phyloP scores from a whole-genome alignment of 345 rosid genomes.

The Salix arbutifolia region DNA sequence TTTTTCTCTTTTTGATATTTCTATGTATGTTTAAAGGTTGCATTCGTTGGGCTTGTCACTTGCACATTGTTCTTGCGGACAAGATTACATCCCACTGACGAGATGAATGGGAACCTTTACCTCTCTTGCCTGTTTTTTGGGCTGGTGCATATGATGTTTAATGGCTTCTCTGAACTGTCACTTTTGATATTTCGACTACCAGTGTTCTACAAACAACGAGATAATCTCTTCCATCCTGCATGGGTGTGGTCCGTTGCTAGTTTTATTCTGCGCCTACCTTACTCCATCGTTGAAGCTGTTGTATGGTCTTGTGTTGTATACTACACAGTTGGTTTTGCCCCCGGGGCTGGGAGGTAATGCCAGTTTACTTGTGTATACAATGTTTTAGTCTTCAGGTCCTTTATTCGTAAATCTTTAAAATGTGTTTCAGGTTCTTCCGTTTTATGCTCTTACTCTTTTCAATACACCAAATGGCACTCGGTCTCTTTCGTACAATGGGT shows the following conservation, averaged over 20 bases:
- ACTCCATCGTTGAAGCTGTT: conserved; percentile 74
- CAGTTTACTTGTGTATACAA: neutral
- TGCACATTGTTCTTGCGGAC: conserved; percentile 72
- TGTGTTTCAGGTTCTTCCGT: conserved; percentile 68
- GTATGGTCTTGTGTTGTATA: conserved; percentile 83
- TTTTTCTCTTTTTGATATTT: conserved; percentile 5
- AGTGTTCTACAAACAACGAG: conserved; percentile 86
- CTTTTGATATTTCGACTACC: conserved; percentile 82
- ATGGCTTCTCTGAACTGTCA: conserved; percentile 81
- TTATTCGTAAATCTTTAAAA: conserved; percentile 1
- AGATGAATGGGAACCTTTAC: conserved; percentile 62
- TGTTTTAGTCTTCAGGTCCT: neutral
- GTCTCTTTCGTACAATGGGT: conserved; percentile 78
- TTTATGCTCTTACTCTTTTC: conserved; percentile 66
- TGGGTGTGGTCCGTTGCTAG: conserved; percentile 86
- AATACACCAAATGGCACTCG: conserved; percentile 90
- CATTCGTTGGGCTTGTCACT: conserved; percentile 75
- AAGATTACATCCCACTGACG: conserved; percentile 72
- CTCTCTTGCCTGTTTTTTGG: conserved; percentile 80
- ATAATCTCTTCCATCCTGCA: conserved; percentile 86
- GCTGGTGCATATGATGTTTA: conserved; percentile 82
- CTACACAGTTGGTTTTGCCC: conserved; percentile 82
- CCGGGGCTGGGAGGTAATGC: conserved; percentile 57
- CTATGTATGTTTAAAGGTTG: conserved; percentile 48
- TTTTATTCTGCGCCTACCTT: conserved; percentile 79